phyloP scores from a whole-genome alignment of 345 rosid genomes.

The Citrus sp. region DNA sequence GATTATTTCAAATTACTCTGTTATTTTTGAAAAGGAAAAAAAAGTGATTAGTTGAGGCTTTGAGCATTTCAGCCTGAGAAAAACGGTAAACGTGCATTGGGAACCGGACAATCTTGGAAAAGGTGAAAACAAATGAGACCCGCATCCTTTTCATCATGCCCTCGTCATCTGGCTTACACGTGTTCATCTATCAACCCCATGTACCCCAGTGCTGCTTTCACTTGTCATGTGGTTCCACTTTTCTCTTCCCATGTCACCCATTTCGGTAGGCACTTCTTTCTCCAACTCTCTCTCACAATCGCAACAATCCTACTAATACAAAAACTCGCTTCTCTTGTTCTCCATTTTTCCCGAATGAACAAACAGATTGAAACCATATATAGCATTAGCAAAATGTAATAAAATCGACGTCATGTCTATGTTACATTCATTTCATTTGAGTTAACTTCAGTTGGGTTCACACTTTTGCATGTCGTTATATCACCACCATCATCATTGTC shows the following conservation, averaged over 20 bases:
- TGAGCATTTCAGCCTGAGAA: no score
- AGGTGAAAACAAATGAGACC: constrained; percentile 9
- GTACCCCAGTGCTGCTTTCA: not conserved
- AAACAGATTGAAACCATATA: no score
- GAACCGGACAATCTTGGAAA: constrained; percentile 63
- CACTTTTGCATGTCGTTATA: not conserved
- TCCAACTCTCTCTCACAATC: not conserved
- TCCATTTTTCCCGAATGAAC: not conserved
- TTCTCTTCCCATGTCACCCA: not conserved
- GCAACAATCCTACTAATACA: not conserved
- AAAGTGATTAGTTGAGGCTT: no score
- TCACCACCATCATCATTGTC: not conserved
- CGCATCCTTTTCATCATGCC: not conserved
- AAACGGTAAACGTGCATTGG: constrained; percentile 43
- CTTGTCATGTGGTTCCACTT: not conserved
- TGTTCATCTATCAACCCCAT: not conserved
- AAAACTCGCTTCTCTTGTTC: not conserved
- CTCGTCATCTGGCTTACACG: constrained; percentile 2
- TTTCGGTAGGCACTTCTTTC: not conserved
- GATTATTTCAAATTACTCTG: no score
- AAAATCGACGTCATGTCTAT: not conserved
- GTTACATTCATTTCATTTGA: not conserved
- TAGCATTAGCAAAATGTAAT: not conserved
- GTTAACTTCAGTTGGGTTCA: not conserved
- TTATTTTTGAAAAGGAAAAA: no score